Evolutionary conservation across 192 early-diverging fungal genomes (phyloP).

Genomic region (Backusella sp.): DNA sequence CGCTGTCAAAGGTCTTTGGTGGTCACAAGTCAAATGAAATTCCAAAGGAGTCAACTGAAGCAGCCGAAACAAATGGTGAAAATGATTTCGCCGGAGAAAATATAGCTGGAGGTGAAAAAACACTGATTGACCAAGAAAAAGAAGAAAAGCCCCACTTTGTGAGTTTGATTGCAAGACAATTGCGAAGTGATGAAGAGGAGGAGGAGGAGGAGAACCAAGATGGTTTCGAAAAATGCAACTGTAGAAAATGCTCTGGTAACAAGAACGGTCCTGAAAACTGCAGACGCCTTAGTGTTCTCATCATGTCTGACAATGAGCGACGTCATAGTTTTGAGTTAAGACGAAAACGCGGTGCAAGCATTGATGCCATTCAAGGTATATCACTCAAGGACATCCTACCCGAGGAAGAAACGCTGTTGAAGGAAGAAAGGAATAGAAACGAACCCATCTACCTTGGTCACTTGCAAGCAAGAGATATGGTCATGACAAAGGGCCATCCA

Average conservation of each 20-base stretch:
- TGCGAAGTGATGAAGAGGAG: conserved; percentile 11
- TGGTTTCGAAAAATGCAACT: conserved; percentile 19
- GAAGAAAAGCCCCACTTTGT: conserved; percentile 15
- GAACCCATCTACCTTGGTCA: conserved; percentile 17
- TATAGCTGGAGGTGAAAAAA: not conserved
- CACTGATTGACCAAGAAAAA: not conserved
- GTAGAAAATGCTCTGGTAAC: conserved; percentile 7
- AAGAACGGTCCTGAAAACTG: conserved; percentile 8
- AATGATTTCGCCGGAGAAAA: not conserved
- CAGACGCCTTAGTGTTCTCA: conserved; percentile 19
- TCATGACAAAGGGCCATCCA: not conserved
- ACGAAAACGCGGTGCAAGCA: conserved; percentile 27
- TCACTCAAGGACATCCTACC: not conserved
- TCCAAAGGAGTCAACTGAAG: not conserved
- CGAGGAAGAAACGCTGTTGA: not conserved
- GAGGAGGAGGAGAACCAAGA: not conserved
- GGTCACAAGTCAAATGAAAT: not conserved
- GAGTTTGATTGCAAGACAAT: conserved; percentile 28
- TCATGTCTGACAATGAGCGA: conserved; percentile 8
- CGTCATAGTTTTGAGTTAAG: conserved; percentile 27
- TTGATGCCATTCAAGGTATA: conserved; percentile 10
- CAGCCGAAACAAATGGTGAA: not conserved
- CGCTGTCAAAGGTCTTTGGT: conserved; percentile 5
- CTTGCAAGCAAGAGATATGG: not conserved
- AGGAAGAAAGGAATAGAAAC: not conserved